Percentiles rank a stretch among this genome's conserved stretches.
phyloP scores from a whole-genome alignment of 768 basidiomycete genomes.

The Leccinum incarnatum region DNA sequence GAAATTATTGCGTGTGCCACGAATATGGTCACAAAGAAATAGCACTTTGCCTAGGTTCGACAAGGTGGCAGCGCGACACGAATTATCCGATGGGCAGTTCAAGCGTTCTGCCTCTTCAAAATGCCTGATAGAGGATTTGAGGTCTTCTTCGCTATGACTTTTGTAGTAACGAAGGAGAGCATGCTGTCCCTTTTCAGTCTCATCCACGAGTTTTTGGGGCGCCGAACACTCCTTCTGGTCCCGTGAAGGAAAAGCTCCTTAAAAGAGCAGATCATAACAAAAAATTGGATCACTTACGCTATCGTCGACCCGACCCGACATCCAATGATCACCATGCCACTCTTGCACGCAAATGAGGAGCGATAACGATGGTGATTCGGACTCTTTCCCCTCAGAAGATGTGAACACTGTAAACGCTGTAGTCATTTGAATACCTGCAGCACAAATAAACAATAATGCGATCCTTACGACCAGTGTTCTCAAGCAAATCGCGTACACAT shows the following conservation, averaged over 20 bases:
- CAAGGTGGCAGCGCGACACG: conserved; percentile 7
- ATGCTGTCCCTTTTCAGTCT: conserved; percentile 3
- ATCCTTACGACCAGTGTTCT: background rate
- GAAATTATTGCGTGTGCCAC: background rate
- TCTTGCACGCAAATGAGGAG: background rate
- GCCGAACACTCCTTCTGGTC: background rate
- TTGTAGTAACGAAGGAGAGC: background rate
- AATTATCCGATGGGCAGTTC: background rate
- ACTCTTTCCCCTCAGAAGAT: background rate
- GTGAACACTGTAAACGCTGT: background rate
- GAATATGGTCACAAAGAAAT: conserved; percentile 1
- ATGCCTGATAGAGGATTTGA: background rate
- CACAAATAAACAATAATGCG: too few species aligned
- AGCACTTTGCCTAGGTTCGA: conserved; percentile 14
- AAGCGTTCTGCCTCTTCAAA: conserved; percentile 2
- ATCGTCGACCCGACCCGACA: background rate
- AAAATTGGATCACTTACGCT: background rate
- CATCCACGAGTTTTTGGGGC: background rate
- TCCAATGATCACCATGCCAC: background rate
- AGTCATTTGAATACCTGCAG: background rate
- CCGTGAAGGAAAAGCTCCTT: background rate
- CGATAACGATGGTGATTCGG: background rate
- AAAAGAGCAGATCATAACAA: background rate
- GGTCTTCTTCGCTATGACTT: background rate
- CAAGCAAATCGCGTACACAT: background rate